Evolutionary conservation across 768 basidiomycete species (phyloP), one percentile per base, ranked within the genome.

Genomic region (Podaxis mareebaensis): DNA sequence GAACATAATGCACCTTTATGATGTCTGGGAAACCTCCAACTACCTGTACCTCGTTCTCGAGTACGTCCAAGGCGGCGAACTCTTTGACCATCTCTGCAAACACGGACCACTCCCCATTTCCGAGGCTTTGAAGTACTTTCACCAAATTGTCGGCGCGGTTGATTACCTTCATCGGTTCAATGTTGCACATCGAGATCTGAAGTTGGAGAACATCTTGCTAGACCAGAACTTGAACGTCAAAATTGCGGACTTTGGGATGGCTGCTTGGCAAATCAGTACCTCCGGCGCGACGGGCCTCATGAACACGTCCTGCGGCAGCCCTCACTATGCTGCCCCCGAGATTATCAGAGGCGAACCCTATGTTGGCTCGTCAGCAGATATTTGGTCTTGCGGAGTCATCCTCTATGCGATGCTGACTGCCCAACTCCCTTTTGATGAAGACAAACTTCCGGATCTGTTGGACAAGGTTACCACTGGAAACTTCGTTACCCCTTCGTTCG

Each of bases 191-290:
- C 88, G 96, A 40, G 96, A 98, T 75, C 81, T 98, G 57, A 96
- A 99, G 71, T 94, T 93, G 1, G 96, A 97, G 74, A 99, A 97
- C 72, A 80, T 99, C 33, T 81, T 99, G 57, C 85, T 96, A 54
- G 92, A 94, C 78, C 79, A 83, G 42, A 78, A 92, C 69, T 85
- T 83, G 66, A 95, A 94, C 68, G 89, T 98, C 84, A 99, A 96
- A 73, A 88, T 98, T 38, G 95, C 93, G 2, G 96, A 98, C 76
- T 96, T 97, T 72, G 95, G 96, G n/a, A 95, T 97, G 92, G 95
- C 95, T 3, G 91, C 92, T 38, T 95, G 92, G 90, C 92, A 95
- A 75, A 84, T 85, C 64, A 81, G 82, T 40, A 67, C 74, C 10
- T 69, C 71, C 26, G 78, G 76, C 55, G 80, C 77, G 12, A 79